These are phyloP conservation scores for Annona squamosa DNA, from an alignment of 164 flowering plant species.

Conservation along the genomic window DNA sequence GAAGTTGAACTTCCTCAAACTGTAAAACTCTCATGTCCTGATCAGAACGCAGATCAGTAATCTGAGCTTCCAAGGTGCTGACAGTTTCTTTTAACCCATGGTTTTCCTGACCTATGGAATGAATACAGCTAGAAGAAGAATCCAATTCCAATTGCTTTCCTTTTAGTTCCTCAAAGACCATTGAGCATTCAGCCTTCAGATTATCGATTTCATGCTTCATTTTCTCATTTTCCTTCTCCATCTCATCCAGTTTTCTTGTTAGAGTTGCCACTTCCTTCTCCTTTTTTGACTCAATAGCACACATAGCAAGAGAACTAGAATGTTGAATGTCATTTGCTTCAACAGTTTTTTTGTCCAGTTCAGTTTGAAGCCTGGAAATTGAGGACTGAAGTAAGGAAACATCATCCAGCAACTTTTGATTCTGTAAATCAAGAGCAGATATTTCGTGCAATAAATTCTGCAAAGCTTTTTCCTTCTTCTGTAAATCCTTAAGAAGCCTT, in stretches of 20 bases:
- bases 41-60: constrained; percentile 34
- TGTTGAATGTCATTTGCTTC: constrained; percentile 18
- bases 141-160: constrained; percentile 33
- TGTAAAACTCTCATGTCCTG: constrained; percentile 29
- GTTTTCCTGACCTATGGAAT: constrained; percentile 26
- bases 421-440: constrained; percentile 24
- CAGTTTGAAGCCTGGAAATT: constrained; percentile 23
- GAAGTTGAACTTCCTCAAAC: constrained; percentile 26
- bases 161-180: constrained; percentile 36
- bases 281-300: constrained; percentile 3
- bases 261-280: neutral
- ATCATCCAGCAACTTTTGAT: constrained; percentile 26
- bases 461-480: constrained; percentile 33
- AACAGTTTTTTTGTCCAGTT: constrained; percentile 31
- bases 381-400: constrained; percentile 24
- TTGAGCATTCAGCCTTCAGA: constrained; percentile 28
- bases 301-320: constrained; percentile 1
- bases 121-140: constrained; percentile 20
- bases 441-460: constrained; percentile 24
- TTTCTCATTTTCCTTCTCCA: constrained; percentile 33
- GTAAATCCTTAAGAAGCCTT: constrained; percentile 22
- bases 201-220: constrained; percentile 30
- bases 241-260: constrained; percentile 14
- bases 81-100: constrained; percentile 32
- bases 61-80: constrained; percentile 33